phyloP scores from a whole-genome alignment of 2,329 filamentous ascomycete species.

The Blastomyces percursus region DNA sequence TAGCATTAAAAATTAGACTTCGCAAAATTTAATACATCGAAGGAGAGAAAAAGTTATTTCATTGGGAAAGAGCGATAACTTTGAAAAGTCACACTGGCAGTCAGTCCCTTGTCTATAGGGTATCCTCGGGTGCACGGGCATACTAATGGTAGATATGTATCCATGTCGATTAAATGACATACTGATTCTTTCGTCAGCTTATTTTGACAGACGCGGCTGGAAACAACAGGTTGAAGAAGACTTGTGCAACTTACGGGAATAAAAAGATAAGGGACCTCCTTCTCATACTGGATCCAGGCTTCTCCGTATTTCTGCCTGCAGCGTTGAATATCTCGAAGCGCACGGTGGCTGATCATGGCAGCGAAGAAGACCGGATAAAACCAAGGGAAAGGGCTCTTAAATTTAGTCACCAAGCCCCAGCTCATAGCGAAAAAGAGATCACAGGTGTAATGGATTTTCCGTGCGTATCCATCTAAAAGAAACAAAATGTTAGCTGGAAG shows the following conservation, averaged over 20 bases:
- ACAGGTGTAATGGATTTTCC: constrained; percentile 73
- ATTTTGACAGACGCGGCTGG: background rate
- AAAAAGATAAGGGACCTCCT: constrained; percentile 69
- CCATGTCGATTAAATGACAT: constrained; percentile 10
- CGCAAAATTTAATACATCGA: constrained; percentile 5
- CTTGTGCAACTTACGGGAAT: constrained; percentile 51
- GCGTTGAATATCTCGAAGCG: constrained; percentile 60
- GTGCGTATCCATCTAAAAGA: constrained; percentile 51
- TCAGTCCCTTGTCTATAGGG: background rate
- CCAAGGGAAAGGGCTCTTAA: constrained; percentile 74
- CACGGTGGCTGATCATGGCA: constrained; percentile 69
- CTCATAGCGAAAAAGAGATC: constrained; percentile 65
- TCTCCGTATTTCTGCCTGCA: constrained; percentile 72
- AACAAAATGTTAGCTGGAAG: constrained; percentile 15
- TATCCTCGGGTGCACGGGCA: background rate
- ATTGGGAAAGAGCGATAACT: background rate
- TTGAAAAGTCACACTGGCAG: background rate
- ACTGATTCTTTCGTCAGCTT: constrained; percentile 5
- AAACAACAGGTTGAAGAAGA: background rate
- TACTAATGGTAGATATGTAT: background rate
- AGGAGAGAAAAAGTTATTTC: background rate
- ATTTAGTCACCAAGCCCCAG: constrained; percentile 75
- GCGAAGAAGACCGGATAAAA: constrained; percentile 78
- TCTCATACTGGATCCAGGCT: constrained; percentile 71
- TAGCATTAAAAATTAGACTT: background rate